These are phyloP conservation scores for Calonectria leucothoes DNA, from an alignment of 2,329 filamentous ascomycete species.

Conservation along the genomic window DNA sequence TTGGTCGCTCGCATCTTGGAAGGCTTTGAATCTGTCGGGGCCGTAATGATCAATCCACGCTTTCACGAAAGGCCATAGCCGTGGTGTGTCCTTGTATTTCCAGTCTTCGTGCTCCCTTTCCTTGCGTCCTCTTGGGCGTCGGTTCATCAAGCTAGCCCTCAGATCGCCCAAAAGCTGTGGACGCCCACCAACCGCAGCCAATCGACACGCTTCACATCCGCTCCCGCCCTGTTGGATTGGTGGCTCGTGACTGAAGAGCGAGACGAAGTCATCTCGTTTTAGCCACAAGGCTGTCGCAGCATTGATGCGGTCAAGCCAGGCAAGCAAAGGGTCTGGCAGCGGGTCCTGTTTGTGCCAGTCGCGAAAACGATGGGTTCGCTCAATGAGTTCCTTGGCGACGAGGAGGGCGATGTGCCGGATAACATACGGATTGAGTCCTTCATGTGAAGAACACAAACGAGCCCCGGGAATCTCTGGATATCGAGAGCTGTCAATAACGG, in stretches of 20 bases:
- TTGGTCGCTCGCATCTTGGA: slow-evolving; percentile 23
- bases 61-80: slow-evolving; percentile 54
- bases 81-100: slow-evolving; percentile 40
- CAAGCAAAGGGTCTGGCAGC: slow-evolving; percentile 18
- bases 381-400: slow-evolving; percentile 55
- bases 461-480: slow-evolving; percentile 46
- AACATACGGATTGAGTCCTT: slow-evolving; percentile 53
- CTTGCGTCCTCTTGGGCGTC: too few relatives aligned
- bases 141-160: slow-evolving; percentile 52
- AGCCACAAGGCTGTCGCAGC: slow-evolving; percentile 52
- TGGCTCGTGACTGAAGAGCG: slow-evolving; percentile 45
- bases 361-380: slow-evolving; percentile 44
- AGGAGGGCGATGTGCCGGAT: slow-evolving; percentile 58
- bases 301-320: slow-evolving; percentile 44
- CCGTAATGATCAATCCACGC: slow-evolving; percentile 55
- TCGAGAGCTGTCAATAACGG: slow-evolving; percentile 41
- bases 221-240: slow-evolving; percentile 42
- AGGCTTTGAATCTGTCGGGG: slow-evolving; percentile 9
- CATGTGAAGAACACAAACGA: slow-evolving; percentile 55
- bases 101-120: too few relatives aligned
- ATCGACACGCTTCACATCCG: slow-evolving; percentile 64
- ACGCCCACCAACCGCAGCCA: slow-evolving; percentile 60
- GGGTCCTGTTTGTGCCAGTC: slow-evolving; percentile 27
- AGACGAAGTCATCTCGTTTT: slow-evolving; percentile 51
- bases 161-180: slow-evolving; percentile 57